Conservation (phyloP, 1,284 basidiomycete genomes). For the Pseudozyma hubeiensis region DNA sequence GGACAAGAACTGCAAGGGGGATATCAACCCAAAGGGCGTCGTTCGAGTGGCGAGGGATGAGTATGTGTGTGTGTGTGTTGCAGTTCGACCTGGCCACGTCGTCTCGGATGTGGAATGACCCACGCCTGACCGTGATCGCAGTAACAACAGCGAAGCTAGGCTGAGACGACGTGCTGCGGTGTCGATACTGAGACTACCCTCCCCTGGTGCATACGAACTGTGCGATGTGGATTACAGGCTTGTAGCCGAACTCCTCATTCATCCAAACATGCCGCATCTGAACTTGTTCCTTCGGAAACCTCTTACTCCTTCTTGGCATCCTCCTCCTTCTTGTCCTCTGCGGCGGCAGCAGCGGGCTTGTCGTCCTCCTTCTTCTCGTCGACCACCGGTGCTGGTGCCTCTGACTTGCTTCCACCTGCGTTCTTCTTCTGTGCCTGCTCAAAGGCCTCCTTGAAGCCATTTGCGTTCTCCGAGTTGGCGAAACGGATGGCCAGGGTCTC, state of each 20-base stretch:
- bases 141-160: no score
- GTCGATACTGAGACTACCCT: no score
- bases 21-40: slow-evolving; percentile 31
- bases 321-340: slow-evolving; percentile 28
- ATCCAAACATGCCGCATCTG: background rate
- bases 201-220: no score
- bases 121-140: no score
- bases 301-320: slow-evolving; percentile 41
- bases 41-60: background rate
- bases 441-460: slow-evolving; percentile 67
- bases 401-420: slow-evolving; percentile 34
- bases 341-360: slow-evolving; percentile 12
- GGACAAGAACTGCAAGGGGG: slow-evolving; percentile 27
- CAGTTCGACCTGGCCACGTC: background rate
- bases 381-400: slow-evolving; percentile 28
- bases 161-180: no score
- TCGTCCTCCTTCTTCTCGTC: slow-evolving; percentile 32
- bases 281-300: slow-evolving; percentile 26
- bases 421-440: slow-evolving; percentile 63
- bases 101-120: no score
- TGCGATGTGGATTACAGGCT: slow-evolving; percentile 30
- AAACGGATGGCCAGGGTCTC: slow-evolving; percentile 99
- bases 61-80: no score
- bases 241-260: slow-evolving; percentile 5
- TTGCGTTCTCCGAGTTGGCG: slow-evolving; percentile 84